Conservation (phyloP, 257 asterid species). For the Nicotiana attenuata region DNA sequence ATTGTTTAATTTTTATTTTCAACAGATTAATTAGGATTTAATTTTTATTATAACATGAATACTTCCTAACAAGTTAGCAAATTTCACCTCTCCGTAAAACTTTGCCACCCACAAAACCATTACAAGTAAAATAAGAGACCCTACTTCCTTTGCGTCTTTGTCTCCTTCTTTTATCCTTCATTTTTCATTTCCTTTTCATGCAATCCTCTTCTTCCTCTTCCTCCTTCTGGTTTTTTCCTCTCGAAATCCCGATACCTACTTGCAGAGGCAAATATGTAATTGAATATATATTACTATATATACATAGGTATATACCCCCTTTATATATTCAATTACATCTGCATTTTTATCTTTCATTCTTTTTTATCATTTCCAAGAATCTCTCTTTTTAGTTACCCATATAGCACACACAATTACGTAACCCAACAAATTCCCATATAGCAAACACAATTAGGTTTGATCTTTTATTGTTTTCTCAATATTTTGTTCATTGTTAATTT, state of each 20-base stretch:
- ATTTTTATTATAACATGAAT: not conserved
- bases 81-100: not conserved
- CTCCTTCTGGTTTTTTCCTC: not conserved
- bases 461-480: not conserved
- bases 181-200: not conserved
- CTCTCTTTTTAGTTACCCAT: not conserved
- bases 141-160: not conserved
- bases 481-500: not conserved
- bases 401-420: not conserved
- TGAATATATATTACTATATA: not conserved
- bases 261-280: constrained; percentile 1
- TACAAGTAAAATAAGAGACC: not conserved
- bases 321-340: constrained; percentile 1
- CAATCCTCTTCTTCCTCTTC: not conserved
- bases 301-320: not conserved
- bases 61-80: not conserved
- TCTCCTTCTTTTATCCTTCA: not conserved
- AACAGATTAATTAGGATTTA: not conserved
- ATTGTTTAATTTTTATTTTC: no score
- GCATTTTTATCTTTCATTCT: not conserved
- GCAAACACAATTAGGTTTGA: not conserved
- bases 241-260: not conserved
- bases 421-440: no score
- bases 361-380: not conserved
- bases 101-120: not conserved